Conservation (phyloP, 2,329 filamentous ascomycete species). For the Davidsoniella virescens region DNA sequence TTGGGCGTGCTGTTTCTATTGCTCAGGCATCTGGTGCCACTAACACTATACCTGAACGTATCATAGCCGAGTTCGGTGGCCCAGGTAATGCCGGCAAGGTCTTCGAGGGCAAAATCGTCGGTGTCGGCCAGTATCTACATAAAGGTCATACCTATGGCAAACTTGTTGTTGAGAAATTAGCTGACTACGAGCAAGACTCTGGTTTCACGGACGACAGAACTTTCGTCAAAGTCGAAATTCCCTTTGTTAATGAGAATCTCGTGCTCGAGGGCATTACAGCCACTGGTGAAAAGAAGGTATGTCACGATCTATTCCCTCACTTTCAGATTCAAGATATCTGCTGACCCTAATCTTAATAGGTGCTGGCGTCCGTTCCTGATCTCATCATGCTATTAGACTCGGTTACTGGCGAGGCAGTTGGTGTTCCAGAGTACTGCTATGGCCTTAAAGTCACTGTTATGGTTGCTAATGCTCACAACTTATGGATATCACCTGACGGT, state of each 20-base stretch:
- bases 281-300: constrained; percentile 15
- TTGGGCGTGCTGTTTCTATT: constrained; percentile 33
- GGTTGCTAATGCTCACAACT: constrained; percentile 10
- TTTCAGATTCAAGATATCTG: neutral
- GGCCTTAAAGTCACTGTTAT: constrained; percentile 10
- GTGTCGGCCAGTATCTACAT: constrained; percentile 9
- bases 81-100: constrained; percentile 15
- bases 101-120: constrained; percentile 18
- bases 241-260: constrained; percentile 43
- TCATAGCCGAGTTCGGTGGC: constrained; percentile 25
- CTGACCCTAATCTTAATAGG: constrained; percentile 10
- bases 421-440: constrained; percentile 22
- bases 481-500: constrained; percentile 5
- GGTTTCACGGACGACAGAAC: constrained; percentile 14
- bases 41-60: constrained; percentile 23
- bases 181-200: constrained; percentile 21
- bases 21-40: constrained; percentile 27
- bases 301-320: neutral
- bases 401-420: constrained; percentile 22
- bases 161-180: constrained; percentile 25
- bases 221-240: constrained; percentile 25
- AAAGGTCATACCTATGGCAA: constrained; percentile 19
- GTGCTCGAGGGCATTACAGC: constrained; percentile 20
- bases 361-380: constrained; percentile 26
- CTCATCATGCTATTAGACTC: constrained; percentile 25